These are phyloP conservation scores for Vigna radiata DNA, from an alignment of 306 rosid genomes.

Conservation along the genomic window DNA sequence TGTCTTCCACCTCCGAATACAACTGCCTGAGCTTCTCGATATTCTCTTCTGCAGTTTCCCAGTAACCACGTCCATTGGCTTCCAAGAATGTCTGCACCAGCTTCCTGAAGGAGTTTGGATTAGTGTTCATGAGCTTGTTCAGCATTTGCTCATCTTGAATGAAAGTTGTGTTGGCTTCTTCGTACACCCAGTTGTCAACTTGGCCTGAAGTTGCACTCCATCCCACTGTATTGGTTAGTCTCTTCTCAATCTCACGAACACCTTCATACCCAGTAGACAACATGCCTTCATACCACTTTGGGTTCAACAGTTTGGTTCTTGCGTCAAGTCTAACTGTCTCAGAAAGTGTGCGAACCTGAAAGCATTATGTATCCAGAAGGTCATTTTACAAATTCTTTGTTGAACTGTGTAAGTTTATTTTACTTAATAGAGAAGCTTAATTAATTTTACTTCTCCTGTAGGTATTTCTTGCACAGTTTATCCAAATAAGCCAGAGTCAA, in stretches of 20 bases:
- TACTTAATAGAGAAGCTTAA: background rate
- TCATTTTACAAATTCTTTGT: conserved; percentile 14
- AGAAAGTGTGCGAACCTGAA: conserved; percentile 91
- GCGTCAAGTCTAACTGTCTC: conserved; percentile 99
- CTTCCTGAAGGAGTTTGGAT: conserved; percentile 96
- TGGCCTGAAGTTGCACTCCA: conserved; percentile 99
- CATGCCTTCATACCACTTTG: conserved; percentile 99
- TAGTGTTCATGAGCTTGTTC: conserved; percentile 84
- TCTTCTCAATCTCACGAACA: conserved; percentile 93
- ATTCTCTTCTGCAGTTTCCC: conserved; percentile 91
- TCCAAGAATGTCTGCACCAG: conserved; percentile 93
- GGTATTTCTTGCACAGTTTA: background rate
- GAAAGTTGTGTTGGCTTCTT: conserved; percentile 97
- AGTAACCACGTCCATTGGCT: conserved; percentile 97
- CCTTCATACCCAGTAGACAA: conserved; percentile 93
- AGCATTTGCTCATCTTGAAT: conserved; percentile 91
- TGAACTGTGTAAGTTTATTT: background rate
- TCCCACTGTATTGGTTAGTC: conserved; percentile 95
- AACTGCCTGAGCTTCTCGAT: conserved; percentile 84
- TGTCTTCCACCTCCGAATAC: conserved; percentile 94
- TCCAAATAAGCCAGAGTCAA: background rate
- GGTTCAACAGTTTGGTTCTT: conserved; percentile 90
- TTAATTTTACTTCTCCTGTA: background rate
- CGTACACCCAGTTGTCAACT: conserved; percentile 99
- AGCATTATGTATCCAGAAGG: conserved; percentile 27